These are phyloP conservation scores for Populus euphratica DNA, from an alignment of 345 rosid genomes.

Conservation along the genomic window DNA sequence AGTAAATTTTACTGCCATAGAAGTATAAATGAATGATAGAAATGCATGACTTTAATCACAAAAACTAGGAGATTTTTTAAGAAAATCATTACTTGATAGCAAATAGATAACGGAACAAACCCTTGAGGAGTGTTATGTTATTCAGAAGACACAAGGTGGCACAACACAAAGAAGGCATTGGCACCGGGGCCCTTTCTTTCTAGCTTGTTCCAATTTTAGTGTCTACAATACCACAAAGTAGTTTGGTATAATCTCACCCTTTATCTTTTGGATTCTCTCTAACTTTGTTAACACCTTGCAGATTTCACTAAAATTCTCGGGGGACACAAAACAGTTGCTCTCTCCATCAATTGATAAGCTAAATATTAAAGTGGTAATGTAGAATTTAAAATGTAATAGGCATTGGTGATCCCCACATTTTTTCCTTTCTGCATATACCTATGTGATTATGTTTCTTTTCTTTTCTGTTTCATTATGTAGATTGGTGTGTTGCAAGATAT, in stretches of 20 bases:
- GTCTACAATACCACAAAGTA: not conserved
- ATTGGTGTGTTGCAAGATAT: slow-evolving; percentile 53
- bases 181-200: too few species aligned
- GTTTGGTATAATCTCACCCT: not conserved
- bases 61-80: too few species aligned
- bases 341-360: slow-evolving; percentile 48
- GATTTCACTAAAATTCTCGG: slow-evolving; percentile 54
- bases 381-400: not conserved
- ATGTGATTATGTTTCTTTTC: not conserved
- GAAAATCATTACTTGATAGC: too few species aligned
- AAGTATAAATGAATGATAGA: too few species aligned
- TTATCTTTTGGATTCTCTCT: slow-evolving; percentile 10
- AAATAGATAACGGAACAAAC: too few species aligned
- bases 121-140: too few species aligned
- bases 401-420: not conserved
- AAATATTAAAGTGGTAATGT: slow-evolving; percentile 44
- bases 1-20: too few species aligned
- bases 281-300: slow-evolving; percentile 39
- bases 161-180: too few species aligned
- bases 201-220: not conserved
- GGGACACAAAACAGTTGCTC: slow-evolving; percentile 45
- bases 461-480: slow-evolving; percentile 28
- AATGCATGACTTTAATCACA: too few species aligned
- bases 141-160: too few species aligned
- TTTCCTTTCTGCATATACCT: not conserved